Base-by-base conservation (phyloP, 116 monocot species). In the Trichopus zeylanicus region DNA sequence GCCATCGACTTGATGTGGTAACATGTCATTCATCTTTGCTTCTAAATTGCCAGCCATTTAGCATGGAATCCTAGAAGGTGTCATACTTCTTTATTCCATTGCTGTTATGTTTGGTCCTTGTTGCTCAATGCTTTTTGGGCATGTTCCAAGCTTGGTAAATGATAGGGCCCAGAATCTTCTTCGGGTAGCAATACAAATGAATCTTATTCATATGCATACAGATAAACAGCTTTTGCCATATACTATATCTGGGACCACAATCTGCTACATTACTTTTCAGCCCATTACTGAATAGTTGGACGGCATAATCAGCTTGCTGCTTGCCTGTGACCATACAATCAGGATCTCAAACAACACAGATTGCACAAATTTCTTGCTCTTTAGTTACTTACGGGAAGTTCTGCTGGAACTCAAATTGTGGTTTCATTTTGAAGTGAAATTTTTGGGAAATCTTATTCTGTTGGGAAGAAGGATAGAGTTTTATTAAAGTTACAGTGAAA, bases 1-100 rank as follows among this genome's bases (percentile, higher is more conserved):
- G 91, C 9, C 84, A 87, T 75, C 81, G 75, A 63, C 59, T 97
- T 55, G 81, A 91, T 70, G 91, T 84, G 91, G 97, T 97, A 77
- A 66, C 33, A 29, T 61, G 30, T n/a, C 19, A 25, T 39, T 66
- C 26, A 16, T 4, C 2, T 33, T 42, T n/a, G n/a, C n/a, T n/a
- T n/a, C n/a, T n/a, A n/a, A n/a, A n/a, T n/a, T n/a, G n/a, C n/a
- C n/a, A n/a, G n/a, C n/a, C n/a, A n/a, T n/a, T n/a, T n/a, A n/a
- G n/a, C n/a, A n/a, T n/a, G n/a, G n/a, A 42, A 3, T 3, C n/a
- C 42, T 42, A n/a, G 3, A 42, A n/a, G 18, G n/a, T 42, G 42
- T n/a, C n/a, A 42, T 42, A 13, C 42, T 42, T 13, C 42, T 42
- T 42, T 42, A 13, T 13, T 10, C 42, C 18, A 13, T 42, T 42